These are phyloP conservation scores for Moesziomyces sp. DNA, from an alignment of 1,284 basidiomycete species.

Conservation along the genomic window DNA sequence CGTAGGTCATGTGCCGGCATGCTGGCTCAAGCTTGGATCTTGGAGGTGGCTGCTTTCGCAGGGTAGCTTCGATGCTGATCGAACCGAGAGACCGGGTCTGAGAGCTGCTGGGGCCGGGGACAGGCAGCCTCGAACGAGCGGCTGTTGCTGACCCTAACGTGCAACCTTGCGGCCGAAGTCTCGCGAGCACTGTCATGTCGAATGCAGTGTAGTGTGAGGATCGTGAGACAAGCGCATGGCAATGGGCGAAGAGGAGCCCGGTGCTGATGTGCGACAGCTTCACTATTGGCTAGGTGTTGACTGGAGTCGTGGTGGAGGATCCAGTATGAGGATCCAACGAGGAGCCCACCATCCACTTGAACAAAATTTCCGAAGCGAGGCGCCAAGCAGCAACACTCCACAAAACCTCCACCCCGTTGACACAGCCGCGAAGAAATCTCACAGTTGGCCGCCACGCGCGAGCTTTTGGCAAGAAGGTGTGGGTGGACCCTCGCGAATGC, in stretches of 20 bases:
- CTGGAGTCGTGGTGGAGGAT: too few species aligned
- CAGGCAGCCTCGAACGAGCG: slow-evolving; percentile 1
- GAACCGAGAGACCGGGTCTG: background rate
- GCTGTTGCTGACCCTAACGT: slow-evolving; percentile 7
- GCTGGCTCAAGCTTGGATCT: background rate
- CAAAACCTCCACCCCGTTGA: too few species aligned
- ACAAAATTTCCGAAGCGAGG: too few species aligned
- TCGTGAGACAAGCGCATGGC: background rate
- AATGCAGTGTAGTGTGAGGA: background rate
- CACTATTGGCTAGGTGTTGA: too few species aligned
- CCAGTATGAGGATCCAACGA: too few species aligned
- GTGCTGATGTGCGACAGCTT: too few species aligned
- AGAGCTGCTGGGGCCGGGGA: background rate
- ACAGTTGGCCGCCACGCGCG: too few species aligned
- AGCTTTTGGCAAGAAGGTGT: too few species aligned
- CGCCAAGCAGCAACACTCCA: too few species aligned
- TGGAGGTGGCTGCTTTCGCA: background rate
- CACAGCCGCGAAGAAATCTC: too few species aligned
- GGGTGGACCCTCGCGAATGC: too few species aligned
- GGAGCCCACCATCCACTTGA: too few species aligned
- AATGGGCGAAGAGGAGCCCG: background rate
- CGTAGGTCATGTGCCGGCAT: slow-evolving; percentile 10
- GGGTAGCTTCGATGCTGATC: background rate
- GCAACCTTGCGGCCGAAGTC: slow-evolving; percentile 4
- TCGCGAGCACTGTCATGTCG: slow-evolving; percentile 15